Evolutionary conservation across 2,329 filamentous ascomycete species (phyloP).

Genomic region (Colletotrichum melonis): DNA sequence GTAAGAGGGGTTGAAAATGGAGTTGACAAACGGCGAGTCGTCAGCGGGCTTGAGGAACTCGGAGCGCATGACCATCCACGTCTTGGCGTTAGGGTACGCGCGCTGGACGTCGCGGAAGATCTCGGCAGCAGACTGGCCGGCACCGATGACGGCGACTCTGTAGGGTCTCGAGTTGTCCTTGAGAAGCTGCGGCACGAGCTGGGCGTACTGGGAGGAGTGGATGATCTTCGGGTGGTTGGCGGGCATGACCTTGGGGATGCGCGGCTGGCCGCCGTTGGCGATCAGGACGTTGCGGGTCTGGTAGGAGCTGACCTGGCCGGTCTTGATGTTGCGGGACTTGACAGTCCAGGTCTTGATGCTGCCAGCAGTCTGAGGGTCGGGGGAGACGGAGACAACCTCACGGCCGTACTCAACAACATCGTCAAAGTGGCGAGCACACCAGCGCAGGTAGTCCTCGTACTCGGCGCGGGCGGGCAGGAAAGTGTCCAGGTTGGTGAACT

Average conservation of each 20-base stretch:
- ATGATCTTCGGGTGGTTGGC: constrained; percentile 78
- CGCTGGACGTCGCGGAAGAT: constrained; percentile 91
- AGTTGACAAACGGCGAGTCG: constrained; percentile 97
- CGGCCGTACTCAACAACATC: constrained; percentile 79
- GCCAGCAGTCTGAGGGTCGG: constrained; percentile 52
- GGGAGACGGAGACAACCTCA: constrained; percentile 79
- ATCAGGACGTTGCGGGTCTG: constrained; percentile 74
- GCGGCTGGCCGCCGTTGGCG: constrained; percentile 71
- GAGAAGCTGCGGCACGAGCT: constrained; percentile 70
- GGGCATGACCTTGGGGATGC: constrained; percentile 77
- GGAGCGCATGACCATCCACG: constrained; percentile 82
- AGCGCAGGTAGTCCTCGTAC: constrained; percentile 95
- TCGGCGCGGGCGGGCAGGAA: constrained; percentile 88
- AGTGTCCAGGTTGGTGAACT: constrained; percentile 91
- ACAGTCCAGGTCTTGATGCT: constrained; percentile 76
- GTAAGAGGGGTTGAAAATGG: constrained; percentile 88
- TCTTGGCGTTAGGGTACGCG: constrained; percentile 84
- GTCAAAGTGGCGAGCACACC: constrained; percentile 87
- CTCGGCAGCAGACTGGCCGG: constrained; percentile 93
- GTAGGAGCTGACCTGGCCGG: constrained; percentile 63
- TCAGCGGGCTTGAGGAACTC: constrained; percentile 90
- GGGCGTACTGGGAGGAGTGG: constrained; percentile 89
- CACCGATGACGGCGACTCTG: constrained; percentile 86
- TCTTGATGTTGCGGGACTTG: constrained; percentile 70
- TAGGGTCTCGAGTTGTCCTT: constrained; percentile 67